Evolutionary conservation across 495 filamentous ascomycete species (phyloP).

Genomic region (Aspergillus incahuasiensis): DNA sequence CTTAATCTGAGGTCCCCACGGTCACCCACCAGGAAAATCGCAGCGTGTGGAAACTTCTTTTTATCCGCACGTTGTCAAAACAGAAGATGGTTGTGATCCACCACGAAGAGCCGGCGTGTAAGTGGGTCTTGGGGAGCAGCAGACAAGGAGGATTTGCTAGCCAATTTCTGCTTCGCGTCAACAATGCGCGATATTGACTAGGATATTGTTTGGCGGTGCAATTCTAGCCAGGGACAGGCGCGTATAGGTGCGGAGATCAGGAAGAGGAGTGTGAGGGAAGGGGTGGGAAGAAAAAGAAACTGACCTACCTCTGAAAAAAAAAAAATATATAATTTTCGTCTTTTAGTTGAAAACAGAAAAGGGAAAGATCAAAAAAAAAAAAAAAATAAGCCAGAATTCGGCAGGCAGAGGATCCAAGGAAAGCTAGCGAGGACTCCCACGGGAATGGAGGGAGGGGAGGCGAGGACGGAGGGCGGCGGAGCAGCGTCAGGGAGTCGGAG

Average conservation of each 20-base stretch:
- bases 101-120: slow-evolving; percentile 36
- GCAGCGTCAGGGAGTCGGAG: slow-evolving; percentile 19
- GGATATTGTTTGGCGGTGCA: slow-evolving; percentile 20
- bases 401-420: slow-evolving; percentile 20
- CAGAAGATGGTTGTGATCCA: slow-evolving; percentile 43
- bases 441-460: slow-evolving; percentile 29
- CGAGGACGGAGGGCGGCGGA: slow-evolving; percentile 27
- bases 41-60: slow-evolving; percentile 40
- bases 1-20: slow-evolving; percentile 47
- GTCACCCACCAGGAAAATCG: slow-evolving; percentile 41
- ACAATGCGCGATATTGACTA: slow-evolving; percentile 29
- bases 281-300: slow-evolving; percentile 20
- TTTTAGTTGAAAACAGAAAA: slow-evolving; percentile 15
- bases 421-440: slow-evolving; percentile 16
- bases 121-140: slow-evolving; percentile 45
- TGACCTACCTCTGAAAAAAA: slow-evolving; percentile 16
- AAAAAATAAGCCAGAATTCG: slow-evolving; percentile 19
- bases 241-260: slow-evolving; percentile 30
- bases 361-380: slow-evolving; percentile 20
- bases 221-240: slow-evolving; percentile 25
- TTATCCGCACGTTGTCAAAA: slow-evolving; percentile 47
- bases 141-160: slow-evolving; percentile 29
- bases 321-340: slow-evolving; percentile 1
- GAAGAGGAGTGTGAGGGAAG: slow-evolving; percentile 20
- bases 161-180: slow-evolving; percentile 40